Evolutionary conservation across 202 grass and related monocot genomes (phyloP).

Genomic region (Digitaria exilis): DNA sequence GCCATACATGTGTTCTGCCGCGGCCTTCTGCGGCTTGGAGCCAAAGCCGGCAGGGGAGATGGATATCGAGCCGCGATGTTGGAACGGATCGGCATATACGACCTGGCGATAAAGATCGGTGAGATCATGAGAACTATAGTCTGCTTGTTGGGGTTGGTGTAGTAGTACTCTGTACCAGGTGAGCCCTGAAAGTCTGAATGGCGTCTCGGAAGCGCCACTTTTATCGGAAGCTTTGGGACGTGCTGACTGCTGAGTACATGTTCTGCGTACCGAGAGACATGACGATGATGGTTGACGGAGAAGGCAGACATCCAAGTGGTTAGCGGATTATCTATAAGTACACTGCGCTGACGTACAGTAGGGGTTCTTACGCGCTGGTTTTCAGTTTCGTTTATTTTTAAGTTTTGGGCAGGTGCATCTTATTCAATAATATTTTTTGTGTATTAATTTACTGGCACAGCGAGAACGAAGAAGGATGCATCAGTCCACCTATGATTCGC

Average conservation of each 20-base stretch:
- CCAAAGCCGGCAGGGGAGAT: background rate
- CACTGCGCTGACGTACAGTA: background rate
- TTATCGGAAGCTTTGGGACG: background rate
- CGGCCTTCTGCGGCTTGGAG: background rate
- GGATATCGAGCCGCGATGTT: background rate
- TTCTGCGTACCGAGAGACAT: background rate
- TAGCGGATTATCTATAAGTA: background rate
- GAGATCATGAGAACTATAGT: too few species aligned
- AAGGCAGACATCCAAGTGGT: background rate
- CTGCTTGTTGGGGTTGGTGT: conserved; percentile 29
- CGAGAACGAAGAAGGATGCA: background rate
- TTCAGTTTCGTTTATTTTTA: background rate
- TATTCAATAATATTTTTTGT: background rate
- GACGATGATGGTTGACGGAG: background rate
- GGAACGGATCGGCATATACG: background rate
- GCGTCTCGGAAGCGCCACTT: background rate
- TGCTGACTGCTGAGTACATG: too few species aligned
- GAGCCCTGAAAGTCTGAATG: too few species aligned
- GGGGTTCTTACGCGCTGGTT: background rate
- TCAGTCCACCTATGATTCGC: conserved; percentile 2
- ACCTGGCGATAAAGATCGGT: too few species aligned
- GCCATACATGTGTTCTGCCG: background rate
- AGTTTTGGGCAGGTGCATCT: background rate
- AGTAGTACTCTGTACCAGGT: conserved; percentile 21
- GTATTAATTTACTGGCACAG: too few species aligned